Conservation (phyloP, 2,329 filamentous ascomycete species). For the Chaetomiaceae sp. region DNA sequence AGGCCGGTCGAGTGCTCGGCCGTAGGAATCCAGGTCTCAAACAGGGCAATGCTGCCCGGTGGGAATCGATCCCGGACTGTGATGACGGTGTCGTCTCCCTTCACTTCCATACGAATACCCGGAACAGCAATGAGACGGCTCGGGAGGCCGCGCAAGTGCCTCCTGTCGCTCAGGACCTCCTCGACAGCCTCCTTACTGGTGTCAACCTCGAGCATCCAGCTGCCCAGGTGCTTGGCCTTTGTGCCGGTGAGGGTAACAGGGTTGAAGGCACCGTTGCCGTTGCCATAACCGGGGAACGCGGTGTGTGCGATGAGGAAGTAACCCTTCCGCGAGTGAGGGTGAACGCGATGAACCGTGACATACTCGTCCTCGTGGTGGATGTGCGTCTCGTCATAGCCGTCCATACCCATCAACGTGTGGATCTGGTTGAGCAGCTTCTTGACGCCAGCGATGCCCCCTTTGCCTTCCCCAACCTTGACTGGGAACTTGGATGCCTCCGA, state of each 20-base stretch:
- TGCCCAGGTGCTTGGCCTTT: slow-evolving; percentile 77
- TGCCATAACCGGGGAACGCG: slow-evolving; percentile 85
- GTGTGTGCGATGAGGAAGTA: slow-evolving; percentile 96
- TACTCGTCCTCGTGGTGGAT: slow-evolving; percentile 96
- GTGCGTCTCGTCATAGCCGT: slow-evolving; percentile 91
- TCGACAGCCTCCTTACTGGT: slow-evolving; percentile 64
- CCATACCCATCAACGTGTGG: slow-evolving; percentile 90
- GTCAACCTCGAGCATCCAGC: slow-evolving; percentile 90
- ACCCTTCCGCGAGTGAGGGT: slow-evolving; percentile 85
- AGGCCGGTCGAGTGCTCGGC: slow-evolving; percentile 79
- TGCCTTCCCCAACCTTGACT: slow-evolving; percentile 63
- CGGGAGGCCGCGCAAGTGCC: slow-evolving; percentile 73
- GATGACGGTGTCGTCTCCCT: slow-evolving; percentile 71
- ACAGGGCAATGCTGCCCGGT: slow-evolving; percentile 88
- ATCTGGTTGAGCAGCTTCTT: slow-evolving; percentile 94
- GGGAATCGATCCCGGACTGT: slow-evolving; percentile 78
- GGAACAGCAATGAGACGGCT: slow-evolving; percentile 71
- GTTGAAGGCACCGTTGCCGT: slow-evolving; percentile 73
- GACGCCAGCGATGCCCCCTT: slow-evolving; percentile 80
- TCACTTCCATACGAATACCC: slow-evolving; percentile 67
- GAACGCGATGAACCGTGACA: slow-evolving; percentile 91
- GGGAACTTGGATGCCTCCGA: slow-evolving; percentile 64
- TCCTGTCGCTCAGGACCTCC: slow-evolving; percentile 62
- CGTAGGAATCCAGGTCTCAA: slow-evolving; percentile 91
- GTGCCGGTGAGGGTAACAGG: slow-evolving; percentile 79